A percentile compares a stretch with the other conserved stretches of the same genome.
These are phyloP conservation scores for Monosporascus cannonballus DNA, from an alignment of 2,329 filamentous ascomycete species.

Conservation along the genomic window DNA sequence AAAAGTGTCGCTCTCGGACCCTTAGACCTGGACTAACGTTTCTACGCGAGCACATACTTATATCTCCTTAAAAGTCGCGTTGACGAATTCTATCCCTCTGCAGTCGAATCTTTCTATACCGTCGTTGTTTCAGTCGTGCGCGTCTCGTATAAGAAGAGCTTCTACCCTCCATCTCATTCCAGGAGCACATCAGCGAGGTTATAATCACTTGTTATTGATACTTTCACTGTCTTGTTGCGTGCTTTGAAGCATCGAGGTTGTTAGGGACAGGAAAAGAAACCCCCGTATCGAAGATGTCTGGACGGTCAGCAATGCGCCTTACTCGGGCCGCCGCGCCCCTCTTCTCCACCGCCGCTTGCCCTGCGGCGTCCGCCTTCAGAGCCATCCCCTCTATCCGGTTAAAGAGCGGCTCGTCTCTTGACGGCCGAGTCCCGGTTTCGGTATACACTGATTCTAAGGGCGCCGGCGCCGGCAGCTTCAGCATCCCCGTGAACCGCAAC, in stretches of 20 bases:
- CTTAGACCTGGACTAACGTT: no score
- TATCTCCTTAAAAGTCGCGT: no score
- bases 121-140: no score
- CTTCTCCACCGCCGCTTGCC: constrained; percentile 15
- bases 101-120: no score
- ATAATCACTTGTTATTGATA: not conserved
- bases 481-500: constrained; percentile 44
- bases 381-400: constrained; percentile 26
- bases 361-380: constrained; percentile 15
- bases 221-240: not conserved
- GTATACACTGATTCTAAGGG: constrained; percentile 46
- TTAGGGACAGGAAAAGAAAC: not conserved
- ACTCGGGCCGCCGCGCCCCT: constrained; percentile 25
- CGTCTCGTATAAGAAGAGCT: not conserved
- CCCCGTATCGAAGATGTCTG: constrained; percentile 20
- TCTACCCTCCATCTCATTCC: not conserved
- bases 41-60: no score
- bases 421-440: constrained; percentile 52
- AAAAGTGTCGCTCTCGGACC: no score
- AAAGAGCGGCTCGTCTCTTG: constrained; percentile 48
- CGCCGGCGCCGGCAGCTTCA: constrained; percentile 43
- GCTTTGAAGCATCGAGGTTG: no score
- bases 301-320: constrained; percentile 23
- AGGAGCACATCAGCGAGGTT: not conserved
- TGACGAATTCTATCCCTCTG: no score